Percentiles rank a stretch among this genome's conserved stretches.
Evolutionary conservation across 1,284 basidiomycete genomes (phyloP).

Genomic region (Mycosarcoma maydis): DNA sequence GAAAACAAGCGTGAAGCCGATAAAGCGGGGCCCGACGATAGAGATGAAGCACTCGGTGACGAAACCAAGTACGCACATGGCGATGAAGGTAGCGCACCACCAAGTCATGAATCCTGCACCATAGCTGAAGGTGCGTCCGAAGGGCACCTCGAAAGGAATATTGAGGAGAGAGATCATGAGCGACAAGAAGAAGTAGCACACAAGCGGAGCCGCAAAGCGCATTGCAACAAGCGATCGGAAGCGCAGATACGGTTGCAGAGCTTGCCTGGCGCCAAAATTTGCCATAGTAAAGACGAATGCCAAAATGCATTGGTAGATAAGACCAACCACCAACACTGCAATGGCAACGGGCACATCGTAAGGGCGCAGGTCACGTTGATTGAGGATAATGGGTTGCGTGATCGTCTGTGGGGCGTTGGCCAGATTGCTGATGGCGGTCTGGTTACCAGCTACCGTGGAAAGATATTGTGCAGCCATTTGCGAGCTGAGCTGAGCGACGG

Average conservation of each 20-base stretch:
- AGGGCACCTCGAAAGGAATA: slow-evolving; percentile 59
- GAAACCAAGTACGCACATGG: slow-evolving; percentile 56
- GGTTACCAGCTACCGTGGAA: slow-evolving; percentile 21
- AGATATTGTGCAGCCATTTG: slow-evolving; percentile 49
- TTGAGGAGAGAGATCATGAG: slow-evolving; percentile 61
- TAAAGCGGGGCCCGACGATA: slow-evolving; percentile 52
- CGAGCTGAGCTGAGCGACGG: slow-evolving; percentile 17
- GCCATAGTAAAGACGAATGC: slow-evolving; percentile 65
- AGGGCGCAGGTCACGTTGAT: slow-evolving; percentile 73
- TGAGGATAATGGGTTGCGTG: slow-evolving; percentile 71
- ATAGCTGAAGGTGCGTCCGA: slow-evolving; percentile 49
- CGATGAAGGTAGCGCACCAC: slow-evolving; percentile 52
- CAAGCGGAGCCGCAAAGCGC: slow-evolving; percentile 49
- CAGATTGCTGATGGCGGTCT: slow-evolving; percentile 35
- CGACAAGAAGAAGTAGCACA: slow-evolving; percentile 52
- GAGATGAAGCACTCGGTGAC: slow-evolving; percentile 54
- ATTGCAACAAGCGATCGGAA: slow-evolving; percentile 49
- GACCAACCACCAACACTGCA: slow-evolving; percentile 78
- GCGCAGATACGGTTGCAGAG: slow-evolving; percentile 49
- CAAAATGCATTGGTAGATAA: slow-evolving; percentile 78
- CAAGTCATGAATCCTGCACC: slow-evolving; percentile 62
- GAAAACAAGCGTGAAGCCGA: slow-evolving; percentile 55
- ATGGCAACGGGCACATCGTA: slow-evolving; percentile 78
- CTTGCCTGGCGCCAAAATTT: slow-evolving; percentile 40
- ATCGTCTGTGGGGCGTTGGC: slow-evolving; percentile 74